Conservation (phyloP, 2,329 filamentous ascomycete species). For the Colletotrichum falcatum region DNA sequence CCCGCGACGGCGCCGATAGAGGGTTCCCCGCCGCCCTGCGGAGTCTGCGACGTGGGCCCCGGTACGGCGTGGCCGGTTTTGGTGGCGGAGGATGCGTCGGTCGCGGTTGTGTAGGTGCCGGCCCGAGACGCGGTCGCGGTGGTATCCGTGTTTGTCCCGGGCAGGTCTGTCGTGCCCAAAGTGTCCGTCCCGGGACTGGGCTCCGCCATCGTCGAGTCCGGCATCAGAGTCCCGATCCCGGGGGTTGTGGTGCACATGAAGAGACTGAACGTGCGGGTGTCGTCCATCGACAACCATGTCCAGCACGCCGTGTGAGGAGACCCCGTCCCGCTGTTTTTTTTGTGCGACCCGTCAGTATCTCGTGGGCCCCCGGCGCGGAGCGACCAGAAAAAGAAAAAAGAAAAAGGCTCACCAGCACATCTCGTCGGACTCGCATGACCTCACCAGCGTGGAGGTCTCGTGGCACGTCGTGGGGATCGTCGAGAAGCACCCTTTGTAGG, state of each 20-base stretch:
- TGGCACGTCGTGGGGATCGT: constrained; percentile 23
- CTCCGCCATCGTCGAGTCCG: neutral
- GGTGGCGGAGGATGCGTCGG: neutral
- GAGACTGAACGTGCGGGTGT: constrained; percentile 1
- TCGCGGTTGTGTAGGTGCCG: neutral
- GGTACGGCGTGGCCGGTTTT: neutral
- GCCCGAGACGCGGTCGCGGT: neutral
- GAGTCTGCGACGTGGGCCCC: neutral
- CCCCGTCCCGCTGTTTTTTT: neutral
- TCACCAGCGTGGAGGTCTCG: neutral
- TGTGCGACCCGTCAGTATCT: neutral
- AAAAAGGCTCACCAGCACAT: constrained; percentile 23
- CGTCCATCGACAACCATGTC: neutral
- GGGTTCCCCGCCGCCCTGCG: neutral
- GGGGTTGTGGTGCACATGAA: neutral
- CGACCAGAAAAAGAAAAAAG: too few species aligned
- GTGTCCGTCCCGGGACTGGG: neutral
- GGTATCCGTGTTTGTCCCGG: neutral
- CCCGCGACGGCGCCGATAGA: neutral
- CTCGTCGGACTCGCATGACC: neutral
- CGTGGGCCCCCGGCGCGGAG: too few species aligned
- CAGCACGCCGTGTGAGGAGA: neutral
- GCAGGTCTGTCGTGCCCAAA: neutral
- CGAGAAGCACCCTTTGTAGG: constrained; percentile 14
- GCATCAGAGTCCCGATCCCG: neutral